Evolutionary conservation across 2,329 filamentous ascomycete genomes (phyloP).

Genomic region (Pleurostoma richardsiae): DNA sequence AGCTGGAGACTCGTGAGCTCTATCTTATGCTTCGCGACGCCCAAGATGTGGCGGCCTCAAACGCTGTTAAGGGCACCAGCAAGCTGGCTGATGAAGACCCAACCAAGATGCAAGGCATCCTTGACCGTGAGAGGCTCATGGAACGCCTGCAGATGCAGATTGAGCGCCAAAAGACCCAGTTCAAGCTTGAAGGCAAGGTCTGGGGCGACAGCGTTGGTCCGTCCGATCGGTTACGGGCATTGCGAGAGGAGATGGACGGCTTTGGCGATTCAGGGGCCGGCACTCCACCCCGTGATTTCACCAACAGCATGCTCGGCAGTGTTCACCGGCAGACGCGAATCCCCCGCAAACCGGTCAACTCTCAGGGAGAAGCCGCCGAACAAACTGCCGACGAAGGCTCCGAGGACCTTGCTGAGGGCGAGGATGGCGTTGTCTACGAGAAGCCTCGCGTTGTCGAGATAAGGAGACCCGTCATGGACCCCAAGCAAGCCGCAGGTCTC

Average conservation of each 20-base stretch:
- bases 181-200: constrained; percentile 88
- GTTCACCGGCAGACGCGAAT: constrained; percentile 59
- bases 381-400: constrained; percentile 22
- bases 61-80: constrained; percentile 56
- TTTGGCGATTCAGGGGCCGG: constrained; percentile 38
- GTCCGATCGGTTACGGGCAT: constrained; percentile 84
- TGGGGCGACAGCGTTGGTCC: constrained; percentile 81
- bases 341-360: constrained; percentile 47
- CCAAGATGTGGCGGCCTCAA: constrained; percentile 89
- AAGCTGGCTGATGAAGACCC: constrained; percentile 61
- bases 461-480: constrained; percentile 62
- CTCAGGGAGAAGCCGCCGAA: constrained; percentile 24
- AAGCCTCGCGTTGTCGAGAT: constrained; percentile 77
- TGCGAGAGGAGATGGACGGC: constrained; percentile 91
- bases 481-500: constrained; percentile 62
- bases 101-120: constrained; percentile 79
- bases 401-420: constrained; percentile 34
- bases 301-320: constrained; percentile 68
- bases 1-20: constrained; percentile 90
- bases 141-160: constrained; percentile 91
- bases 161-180: constrained; percentile 95
- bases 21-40: constrained; percentile 98
- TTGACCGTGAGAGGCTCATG: constrained; percentile 90
- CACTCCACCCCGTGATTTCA: constrained; percentile 58
- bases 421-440: constrained; percentile 64